Evolutionary conservation across 1,284 basidiomycete species (phyloP).

Genomic region (Microbotryomycetes sp.): DNA sequence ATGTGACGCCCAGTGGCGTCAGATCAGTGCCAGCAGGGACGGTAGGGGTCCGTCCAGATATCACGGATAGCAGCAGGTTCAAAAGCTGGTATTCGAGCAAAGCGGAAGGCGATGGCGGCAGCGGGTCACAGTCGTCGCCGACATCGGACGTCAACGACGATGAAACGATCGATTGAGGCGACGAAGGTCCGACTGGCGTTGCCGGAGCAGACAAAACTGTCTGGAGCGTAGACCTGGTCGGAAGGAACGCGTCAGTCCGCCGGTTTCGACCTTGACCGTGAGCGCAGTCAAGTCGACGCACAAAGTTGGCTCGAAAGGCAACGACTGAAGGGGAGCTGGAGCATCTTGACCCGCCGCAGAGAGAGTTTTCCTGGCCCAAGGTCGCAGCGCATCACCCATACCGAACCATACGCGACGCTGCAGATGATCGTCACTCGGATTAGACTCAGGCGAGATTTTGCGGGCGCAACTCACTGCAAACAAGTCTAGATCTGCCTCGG

Average conservation of each 20-base stretch:
- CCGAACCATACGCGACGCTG: slow-evolving; percentile 2
- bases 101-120: slow-evolving; percentile 1
- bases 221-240: slow-evolving; percentile 8
- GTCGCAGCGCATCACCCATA: slow-evolving; percentile 1
- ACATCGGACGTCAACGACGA: slow-evolving; percentile 1
- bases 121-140: neutral
- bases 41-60: neutral
- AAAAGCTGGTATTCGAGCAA: slow-evolving; percentile 18
- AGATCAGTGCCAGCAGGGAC: neutral
- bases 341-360: neutral
- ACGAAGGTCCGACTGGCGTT: neutral
- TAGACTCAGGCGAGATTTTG: no score
- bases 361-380: slow-evolving; percentile 3
- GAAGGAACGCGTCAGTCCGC: neutral
- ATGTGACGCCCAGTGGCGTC: slow-evolving; percentile 1
- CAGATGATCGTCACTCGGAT: neutral
- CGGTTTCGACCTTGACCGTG: no score
- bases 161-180: neutral
- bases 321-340: neutral
- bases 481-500: slow-evolving; percentile 3
- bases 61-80: slow-evolving; percentile 9
- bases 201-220: neutral
- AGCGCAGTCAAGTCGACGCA: neutral
- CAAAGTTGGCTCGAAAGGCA: neutral
- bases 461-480: slow-evolving; percentile 5